Evolutionary conservation across 352 stramenopile genomes (phyloP).

Genomic region (Phytophthora agathidicida): DNA sequence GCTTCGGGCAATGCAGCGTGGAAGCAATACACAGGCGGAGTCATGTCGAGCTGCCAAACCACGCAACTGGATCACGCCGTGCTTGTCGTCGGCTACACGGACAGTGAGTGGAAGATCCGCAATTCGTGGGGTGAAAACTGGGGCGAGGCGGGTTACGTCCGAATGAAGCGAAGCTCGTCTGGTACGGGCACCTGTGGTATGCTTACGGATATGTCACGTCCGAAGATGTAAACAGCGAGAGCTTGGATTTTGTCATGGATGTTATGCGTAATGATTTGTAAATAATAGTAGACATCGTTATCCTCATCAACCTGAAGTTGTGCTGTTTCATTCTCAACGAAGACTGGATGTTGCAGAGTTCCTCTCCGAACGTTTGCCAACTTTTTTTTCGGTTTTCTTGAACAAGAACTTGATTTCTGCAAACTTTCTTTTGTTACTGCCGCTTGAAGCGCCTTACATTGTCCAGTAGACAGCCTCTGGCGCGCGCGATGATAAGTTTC

Average conservation of each 20-base stretch:
- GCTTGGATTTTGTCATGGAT: slow-evolving; percentile 21
- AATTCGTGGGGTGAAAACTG: slow-evolving; percentile 96
- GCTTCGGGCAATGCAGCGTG: slow-evolving; percentile 93
- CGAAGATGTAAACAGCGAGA: slow-evolving; percentile 36
- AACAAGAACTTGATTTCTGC: slow-evolving; percentile 22
- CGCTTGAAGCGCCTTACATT: slow-evolving; percentile 10
- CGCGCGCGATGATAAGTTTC: background rate
- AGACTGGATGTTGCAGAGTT: no score
- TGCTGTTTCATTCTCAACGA: no score
- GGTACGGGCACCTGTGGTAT: slow-evolving; percentile 55
- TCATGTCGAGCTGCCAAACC: slow-evolving; percentile 80
- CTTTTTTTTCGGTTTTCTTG: no score
- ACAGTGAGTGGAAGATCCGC: slow-evolving; percentile 90
- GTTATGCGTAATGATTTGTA: slow-evolving; percentile 22
- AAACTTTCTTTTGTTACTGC: slow-evolving; percentile 7
- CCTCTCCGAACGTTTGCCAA: no score
- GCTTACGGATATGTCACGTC: slow-evolving; percentile 53
- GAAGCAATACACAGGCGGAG: slow-evolving; percentile 95
- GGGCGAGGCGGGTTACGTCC: slow-evolving; percentile 93
- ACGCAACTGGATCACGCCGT: slow-evolving; percentile 96
- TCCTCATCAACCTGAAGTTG: slow-evolving; percentile 2
- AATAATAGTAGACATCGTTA: slow-evolving; percentile 14
- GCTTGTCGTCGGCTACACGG: slow-evolving; percentile 94
- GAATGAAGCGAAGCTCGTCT: slow-evolving; percentile 67
- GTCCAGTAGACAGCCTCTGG: background rate